These are phyloP conservation scores for Chloris gayana DNA, from an alignment of 176 grass and related monocot genomes.

Conservation along the genomic window DNA sequence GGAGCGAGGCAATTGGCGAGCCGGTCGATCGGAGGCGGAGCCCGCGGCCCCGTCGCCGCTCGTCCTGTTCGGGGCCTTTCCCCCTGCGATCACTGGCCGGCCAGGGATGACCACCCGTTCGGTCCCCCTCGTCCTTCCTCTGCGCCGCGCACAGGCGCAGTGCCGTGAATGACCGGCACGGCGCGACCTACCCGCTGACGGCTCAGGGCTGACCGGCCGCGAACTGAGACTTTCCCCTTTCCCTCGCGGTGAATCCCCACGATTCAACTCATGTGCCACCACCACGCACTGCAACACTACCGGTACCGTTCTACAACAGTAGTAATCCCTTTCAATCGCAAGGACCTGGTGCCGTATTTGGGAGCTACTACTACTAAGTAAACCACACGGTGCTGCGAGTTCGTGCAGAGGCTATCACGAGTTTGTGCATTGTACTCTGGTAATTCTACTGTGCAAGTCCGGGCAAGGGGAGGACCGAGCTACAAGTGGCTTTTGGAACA, in stretches of 20 bases:
- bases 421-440: neutral
- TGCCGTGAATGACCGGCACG: neutral
- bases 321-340: too few relatives aligned
- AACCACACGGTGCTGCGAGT: too few relatives aligned
- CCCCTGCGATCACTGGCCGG: neutral
- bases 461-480: neutral
- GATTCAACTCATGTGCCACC: neutral
- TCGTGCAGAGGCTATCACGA: neutral
- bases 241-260: neutral
- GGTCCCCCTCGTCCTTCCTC: neutral
- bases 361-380: too few relatives aligned
- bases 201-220: neutral
- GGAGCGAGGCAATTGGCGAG: neutral
- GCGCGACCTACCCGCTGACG: neutral
- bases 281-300: neutral
- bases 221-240: too few relatives aligned
- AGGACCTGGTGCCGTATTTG: too few relatives aligned
- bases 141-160: neutral
- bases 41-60: neutral
- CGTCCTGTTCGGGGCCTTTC: neutral
- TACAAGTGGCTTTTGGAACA: neutral
- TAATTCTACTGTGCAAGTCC: too few relatives aligned
- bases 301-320: too few relatives aligned
- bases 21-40: neutral
- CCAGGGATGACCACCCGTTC: neutral